phyloP scores from a whole-genome alignment of 108 stramenopile genomes.

The Mediolabrus comicus region DNA sequence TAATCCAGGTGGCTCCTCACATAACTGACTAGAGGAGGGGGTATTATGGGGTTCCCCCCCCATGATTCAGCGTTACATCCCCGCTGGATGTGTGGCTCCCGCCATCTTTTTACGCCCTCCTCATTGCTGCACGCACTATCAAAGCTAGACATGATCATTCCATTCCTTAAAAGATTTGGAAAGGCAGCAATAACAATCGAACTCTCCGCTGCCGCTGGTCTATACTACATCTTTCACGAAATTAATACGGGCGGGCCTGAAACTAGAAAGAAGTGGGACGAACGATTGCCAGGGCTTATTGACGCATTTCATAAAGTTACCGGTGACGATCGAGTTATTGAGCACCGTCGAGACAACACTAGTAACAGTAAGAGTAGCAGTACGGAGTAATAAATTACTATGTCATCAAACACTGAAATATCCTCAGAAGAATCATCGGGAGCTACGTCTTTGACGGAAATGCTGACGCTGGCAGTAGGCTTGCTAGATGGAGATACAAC shows the following conservation, averaged over 20 bases:
- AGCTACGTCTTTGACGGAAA: neutral
- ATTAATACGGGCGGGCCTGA: conserved; percentile 32
- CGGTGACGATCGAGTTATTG: conserved; percentile 25
- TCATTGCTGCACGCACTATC: too few relatives aligned
- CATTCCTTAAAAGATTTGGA: conserved; percentile 20
- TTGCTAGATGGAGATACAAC: neutral
- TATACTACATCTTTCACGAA: conserved; percentile 30
- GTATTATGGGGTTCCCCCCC: too few relatives aligned
- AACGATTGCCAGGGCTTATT: conserved; percentile 5
- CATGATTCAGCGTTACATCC: too few relatives aligned
- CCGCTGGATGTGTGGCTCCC: too few relatives aligned
- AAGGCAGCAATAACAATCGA: conserved; percentile 26
- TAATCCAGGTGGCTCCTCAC: too few relatives aligned
- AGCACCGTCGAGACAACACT: neutral
- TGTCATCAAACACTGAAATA: neutral
- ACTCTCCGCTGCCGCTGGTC: conserved; percentile 16
- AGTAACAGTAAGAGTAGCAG: neutral
- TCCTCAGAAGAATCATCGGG: neutral
- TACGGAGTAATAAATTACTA: neutral
- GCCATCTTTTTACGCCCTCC: too few relatives aligned
- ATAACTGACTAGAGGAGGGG: too few relatives aligned
- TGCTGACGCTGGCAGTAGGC: neutral
- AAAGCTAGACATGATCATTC: neutral
- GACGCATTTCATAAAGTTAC: conserved; percentile 20
- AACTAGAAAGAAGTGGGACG: conserved; percentile 14